Evolutionary conservation across 192 early-diverging fungal genomes (phyloP), one percentile per base, ranked within the genome.

Genomic region (Coemansia asiatica): DNA sequence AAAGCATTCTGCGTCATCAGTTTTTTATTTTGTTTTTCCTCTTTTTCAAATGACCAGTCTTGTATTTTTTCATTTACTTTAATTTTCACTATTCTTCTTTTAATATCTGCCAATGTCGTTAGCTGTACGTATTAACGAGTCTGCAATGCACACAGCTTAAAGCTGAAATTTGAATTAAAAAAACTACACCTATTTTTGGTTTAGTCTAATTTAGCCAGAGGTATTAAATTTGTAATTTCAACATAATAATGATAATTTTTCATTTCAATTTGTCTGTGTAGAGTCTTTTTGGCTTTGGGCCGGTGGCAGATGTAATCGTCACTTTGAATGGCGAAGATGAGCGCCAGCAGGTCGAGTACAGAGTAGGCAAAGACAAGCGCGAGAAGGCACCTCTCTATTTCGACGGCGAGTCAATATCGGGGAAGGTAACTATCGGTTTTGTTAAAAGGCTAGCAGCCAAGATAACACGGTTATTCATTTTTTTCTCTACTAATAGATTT

Each of bases 311-410:
- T 69, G 89, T 97, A 62, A 94, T 91, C 54, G 83, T 99, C 57
- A 83, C 83, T 33, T 88, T 96, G 59, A 74, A 86, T 62, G 91
- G 86, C 57, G 95, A 97, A 75, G 91, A 97, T 59, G 68, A 92
- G 68, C 87, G 96, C 66, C 94, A 97, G 71, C 85, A 89, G 73
- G 89, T 99, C 18, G 96, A 99, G 61, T 94, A 93, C 64, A 92
- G 95, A 64, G 88, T 93, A 21, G 91, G 94, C 63, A 96, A 95
- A 81, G 95, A 98, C 69, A 86, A 89, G 57, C 92, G 93, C 64
- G 88, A 94, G 54, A 93, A 90, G 66, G 91, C 91, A 60, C 97
- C 97, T 27, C 85, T 98, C 6, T 99, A 95, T 73, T 91, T 96
- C 78, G 97, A 99, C 72, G 95, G 95, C 15, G 97, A 99, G 72